Evolutionary conservation across 2,329 filamentous ascomycete species (phyloP).

Genomic region (Neocatenulostroma microsporum): DNA sequence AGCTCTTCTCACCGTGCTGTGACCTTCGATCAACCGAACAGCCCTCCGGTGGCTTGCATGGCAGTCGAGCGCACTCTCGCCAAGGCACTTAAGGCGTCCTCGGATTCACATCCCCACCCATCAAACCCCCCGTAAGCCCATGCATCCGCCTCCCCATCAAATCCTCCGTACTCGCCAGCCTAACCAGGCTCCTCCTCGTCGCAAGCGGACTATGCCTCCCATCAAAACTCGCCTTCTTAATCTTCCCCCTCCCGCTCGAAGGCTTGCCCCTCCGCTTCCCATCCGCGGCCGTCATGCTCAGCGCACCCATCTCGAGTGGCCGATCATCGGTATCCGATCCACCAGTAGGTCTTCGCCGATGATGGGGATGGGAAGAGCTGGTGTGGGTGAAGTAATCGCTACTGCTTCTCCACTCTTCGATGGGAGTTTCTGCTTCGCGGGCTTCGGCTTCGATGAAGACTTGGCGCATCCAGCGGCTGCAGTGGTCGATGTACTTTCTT

Average conservation of each 20-base stretch:
- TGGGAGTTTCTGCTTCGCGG: slow-evolving; percentile 20
- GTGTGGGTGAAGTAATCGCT: slow-evolving; percentile 19
- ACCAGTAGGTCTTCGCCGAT: slow-evolving; percentile 33
- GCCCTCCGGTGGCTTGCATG: too few relatives aligned
- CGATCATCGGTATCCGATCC: slow-evolving; percentile 71
- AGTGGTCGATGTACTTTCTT: slow-evolving; percentile 77
- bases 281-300: slow-evolving; percentile 3
- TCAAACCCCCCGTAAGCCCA: slow-evolving; percentile 31
- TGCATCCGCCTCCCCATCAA: slow-evolving; percentile 43
- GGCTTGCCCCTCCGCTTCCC: slow-evolving; percentile 18
- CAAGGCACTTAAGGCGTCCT: slow-evolving; percentile 7
- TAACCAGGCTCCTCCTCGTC: slow-evolving; percentile 36
- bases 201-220: slow-evolving; percentile 22
- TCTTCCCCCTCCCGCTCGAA: slow-evolving; percentile 20
- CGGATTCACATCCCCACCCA: slow-evolving; percentile 8
- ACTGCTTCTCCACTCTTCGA: slow-evolving; percentile 15
- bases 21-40: too few relatives aligned
- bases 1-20: too few relatives aligned
- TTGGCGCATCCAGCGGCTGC: slow-evolving; percentile 72
- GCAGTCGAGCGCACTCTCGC: too few relatives aligned
- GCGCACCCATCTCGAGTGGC: slow-evolving; percentile 62
- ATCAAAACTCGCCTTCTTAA: slow-evolving; percentile 11
- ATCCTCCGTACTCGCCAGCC: slow-evolving; percentile 42
- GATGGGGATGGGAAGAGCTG: slow-evolving; percentile 2
- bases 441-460: slow-evolving; percentile 53